Base-by-base conservation (phyloP, 148 eudicot species). In the Rhododendron molle region DNA sequence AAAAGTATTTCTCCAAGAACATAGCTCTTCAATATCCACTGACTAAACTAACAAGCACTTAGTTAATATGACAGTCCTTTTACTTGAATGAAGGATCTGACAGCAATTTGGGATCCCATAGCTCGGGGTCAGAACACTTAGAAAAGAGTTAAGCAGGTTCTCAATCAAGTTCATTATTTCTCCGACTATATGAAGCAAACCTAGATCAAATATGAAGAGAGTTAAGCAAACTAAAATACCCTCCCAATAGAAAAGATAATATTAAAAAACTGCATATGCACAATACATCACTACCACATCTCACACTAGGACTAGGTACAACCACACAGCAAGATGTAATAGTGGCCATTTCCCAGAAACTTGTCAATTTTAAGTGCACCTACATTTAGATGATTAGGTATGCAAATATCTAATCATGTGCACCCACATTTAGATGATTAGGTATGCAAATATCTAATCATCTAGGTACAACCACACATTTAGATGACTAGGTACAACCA, bases 31-130 rank as follows among this genome's bases (percentile, higher is more conserved):
- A 80, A 52, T 52, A 13, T 80, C 26, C n/a, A 9, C n/a, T 15
- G 26, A 28, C 18, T 80, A 32, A 20, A 58, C 56, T 20, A 49
- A 10, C 43, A 49, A 80, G 65, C 43, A 52, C 3, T 30, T 14
- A 7, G 65, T 50, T 7, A 18, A 81, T 8, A 52, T 5, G 13
- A 12, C 30, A 2, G 15, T 34, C 43, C 13, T 28, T 30, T 54
- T 46, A 80, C 67, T 81, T 81, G 16, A 47, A 78, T 23, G 36
- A 44, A 78, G 36, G 81, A 47, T 47, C 81, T 47, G 21, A 47
- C 34, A 5, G 58, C 58, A 79, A 26, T 79, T 47, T 79, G 58
- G 56, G 58, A 79, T 79, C 81, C 81, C 81, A 47, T 79, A 56
- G 58, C 58, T n/a, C 5, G 5, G 36, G 38, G 23, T 21, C 36